Base-by-base conservation (phyloP, 2,329 filamentous ascomycete species). In the Pyricularia sp. region DNA sequence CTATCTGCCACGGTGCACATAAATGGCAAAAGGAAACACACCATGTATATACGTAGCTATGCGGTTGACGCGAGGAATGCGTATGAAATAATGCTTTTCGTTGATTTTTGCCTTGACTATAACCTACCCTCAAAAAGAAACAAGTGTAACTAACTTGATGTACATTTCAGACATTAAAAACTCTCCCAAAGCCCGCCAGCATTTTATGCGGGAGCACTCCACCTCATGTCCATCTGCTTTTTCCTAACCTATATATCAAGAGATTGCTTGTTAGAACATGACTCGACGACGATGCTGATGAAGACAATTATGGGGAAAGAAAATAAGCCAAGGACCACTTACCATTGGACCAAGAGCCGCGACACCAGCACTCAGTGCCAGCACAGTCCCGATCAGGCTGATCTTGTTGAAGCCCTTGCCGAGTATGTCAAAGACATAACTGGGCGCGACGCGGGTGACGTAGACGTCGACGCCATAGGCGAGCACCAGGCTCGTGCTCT, bases 401-500 rank as follows among this genome's bases (percentile, higher is more conserved):
- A 93, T 77, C 83, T 97, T 97, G 77, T 94, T 95, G 79, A 99
- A 99, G 2, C 92, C 92, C 79, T 93, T 95, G 71, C 93, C 95
- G 20, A 99, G 81, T 61, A 98, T 88, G 80, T 99, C 95, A 78
- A 99, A 99, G 20, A 91, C 86, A 73, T 91, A 88, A 78, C 93
- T 97, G 0, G 95, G 95, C n/a, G 90, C 88, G 12, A 96, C 87
- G 68, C 93, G 84, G 0, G 93, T 94, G 17, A 92, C 93, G 73
- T 96, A 99, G 1, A 98, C 82, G 77, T 99, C 95, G 17, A 93
- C 78, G 3, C 95, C 95, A 75, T 91, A 97, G 0, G 93, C 93
- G 75, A 97, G 90, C 14, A 99, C 86, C 69, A 98, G 78, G 74
- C 91, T 94, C 0, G 95, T 98, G 79, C 94, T 97, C 81, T 99